Evolutionary conservation across 2,329 filamentous ascomycete genomes (phyloP).

Genomic region (Neopestalotiopsis rosae): DNA sequence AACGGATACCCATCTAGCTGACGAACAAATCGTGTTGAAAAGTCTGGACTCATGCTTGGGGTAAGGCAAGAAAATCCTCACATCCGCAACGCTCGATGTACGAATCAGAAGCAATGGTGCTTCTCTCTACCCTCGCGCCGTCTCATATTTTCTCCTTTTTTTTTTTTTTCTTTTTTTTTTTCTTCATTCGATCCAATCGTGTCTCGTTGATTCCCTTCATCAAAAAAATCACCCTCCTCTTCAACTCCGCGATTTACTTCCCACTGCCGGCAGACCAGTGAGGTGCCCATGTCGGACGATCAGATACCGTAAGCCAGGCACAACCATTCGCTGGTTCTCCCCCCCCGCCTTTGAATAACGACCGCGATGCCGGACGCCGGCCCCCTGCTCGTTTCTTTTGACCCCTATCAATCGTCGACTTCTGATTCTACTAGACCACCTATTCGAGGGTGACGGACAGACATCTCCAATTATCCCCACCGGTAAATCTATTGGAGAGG

Average conservation of each 20-base stretch:
- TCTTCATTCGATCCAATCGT: not conserved
- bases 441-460: not conserved
- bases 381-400: not conserved
- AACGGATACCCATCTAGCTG: not conserved
- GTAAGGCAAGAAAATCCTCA: not conserved
- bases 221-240: not conserved
- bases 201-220: not conserved
- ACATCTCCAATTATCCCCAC: not conserved
- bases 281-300: not conserved
- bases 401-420: not conserved
- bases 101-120: not conserved
- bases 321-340: not conserved
- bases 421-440: not conserved
- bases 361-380: not conserved
- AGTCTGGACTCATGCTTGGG: not conserved
- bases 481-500: not conserved
- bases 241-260: not conserved
- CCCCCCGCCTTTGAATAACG: not conserved
- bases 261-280: not conserved
- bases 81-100: not conserved
- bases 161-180: not conserved
- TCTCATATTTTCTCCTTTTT: not conserved
- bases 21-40: not conserved
- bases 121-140: not conserved
- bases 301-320: not conserved